Evolutionary conservation across 352 stramenopile genomes (phyloP).

Genomic region (Phytophthora podocarpi): DNA sequence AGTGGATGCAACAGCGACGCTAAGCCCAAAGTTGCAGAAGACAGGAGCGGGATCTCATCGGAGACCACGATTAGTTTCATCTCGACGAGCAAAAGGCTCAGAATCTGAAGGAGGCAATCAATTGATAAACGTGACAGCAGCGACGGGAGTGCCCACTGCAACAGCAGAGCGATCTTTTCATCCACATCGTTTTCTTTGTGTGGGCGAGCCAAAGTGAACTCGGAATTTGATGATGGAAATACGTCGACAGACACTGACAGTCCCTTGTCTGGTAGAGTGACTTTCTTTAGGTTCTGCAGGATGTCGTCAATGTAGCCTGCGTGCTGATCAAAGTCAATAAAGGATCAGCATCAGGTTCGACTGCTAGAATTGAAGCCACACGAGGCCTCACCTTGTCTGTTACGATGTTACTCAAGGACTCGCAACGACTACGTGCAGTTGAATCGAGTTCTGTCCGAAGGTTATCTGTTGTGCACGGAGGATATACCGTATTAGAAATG

Average conservation of each 20-base stretch:
- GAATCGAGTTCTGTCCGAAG: constrained; percentile 20
- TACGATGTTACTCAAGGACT: constrained; percentile 34
- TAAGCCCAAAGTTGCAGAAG: constrained; percentile 45
- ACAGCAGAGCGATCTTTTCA: constrained; percentile 42
- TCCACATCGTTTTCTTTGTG: constrained; percentile 40
- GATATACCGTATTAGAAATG: background rate
- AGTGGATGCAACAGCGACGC: constrained; percentile 52
- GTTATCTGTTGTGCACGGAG: constrained; percentile 32
- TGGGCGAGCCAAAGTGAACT: constrained; percentile 36
- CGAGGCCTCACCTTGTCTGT: constrained; percentile 44
- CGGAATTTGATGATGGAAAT: constrained; percentile 17
- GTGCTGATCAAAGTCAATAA: constrained; percentile 47
- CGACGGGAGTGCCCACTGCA: constrained; percentile 54
- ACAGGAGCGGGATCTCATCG: constrained; percentile 47
- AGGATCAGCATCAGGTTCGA: too few species aligned
- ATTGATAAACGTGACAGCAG: constrained; percentile 43
- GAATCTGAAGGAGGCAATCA: constrained; percentile 46
- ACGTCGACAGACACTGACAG: constrained; percentile 14
- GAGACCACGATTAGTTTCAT: constrained; percentile 64
- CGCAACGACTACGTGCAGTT: constrained; percentile 2
- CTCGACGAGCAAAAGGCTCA: constrained; percentile 49
- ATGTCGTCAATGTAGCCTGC: constrained; percentile 41
- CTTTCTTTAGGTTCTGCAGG: constrained; percentile 29
- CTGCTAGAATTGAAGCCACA: too few species aligned
- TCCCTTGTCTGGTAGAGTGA: constrained; percentile 29